These are phyloP conservation scores for Gryganskiella cystojenkinii DNA, from an alignment of 192 early-diverging fungal species.

Conservation along the genomic window DNA sequence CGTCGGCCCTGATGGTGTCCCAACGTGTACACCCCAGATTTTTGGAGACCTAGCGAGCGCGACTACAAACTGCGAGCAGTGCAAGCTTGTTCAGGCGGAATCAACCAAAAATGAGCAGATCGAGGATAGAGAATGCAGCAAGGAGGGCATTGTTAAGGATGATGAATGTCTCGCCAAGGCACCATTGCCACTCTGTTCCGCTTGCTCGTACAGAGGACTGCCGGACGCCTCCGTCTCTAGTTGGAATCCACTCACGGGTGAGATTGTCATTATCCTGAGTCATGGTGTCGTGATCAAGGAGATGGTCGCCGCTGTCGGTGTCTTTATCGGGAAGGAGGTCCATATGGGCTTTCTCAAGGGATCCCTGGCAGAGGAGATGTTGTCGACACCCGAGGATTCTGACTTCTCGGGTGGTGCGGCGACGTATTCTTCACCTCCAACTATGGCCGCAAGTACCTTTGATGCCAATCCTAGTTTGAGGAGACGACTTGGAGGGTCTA, in stretches of 20 bases:
- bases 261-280: constrained; percentile 22
- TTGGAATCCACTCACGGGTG: constrained; percentile 29
- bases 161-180: no score
- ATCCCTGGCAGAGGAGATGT: constrained; percentile 40
- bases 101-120: background rate
- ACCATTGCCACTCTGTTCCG: constrained; percentile 11
- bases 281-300: constrained; percentile 43
- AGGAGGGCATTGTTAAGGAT: background rate
- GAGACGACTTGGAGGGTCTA: background rate
- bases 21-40: background rate
- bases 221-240: constrained; percentile 32
- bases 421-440: background rate
- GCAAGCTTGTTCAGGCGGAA: background rate
- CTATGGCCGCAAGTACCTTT: background rate
- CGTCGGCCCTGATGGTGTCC: constrained; percentile 1
- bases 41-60: background rate
- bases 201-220: constrained; percentile 36
- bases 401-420: background rate
- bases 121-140: background rate
- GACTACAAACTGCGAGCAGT: background rate
- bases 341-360: constrained; percentile 49
- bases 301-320: constrained; percentile 40
- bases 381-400: constrained; percentile 3
- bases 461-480: background rate
- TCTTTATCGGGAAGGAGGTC: constrained; percentile 50